phyloP scores from a whole-genome alignment of 2,329 filamentous ascomycete species.

The Aureobasidium sp. region DNA sequence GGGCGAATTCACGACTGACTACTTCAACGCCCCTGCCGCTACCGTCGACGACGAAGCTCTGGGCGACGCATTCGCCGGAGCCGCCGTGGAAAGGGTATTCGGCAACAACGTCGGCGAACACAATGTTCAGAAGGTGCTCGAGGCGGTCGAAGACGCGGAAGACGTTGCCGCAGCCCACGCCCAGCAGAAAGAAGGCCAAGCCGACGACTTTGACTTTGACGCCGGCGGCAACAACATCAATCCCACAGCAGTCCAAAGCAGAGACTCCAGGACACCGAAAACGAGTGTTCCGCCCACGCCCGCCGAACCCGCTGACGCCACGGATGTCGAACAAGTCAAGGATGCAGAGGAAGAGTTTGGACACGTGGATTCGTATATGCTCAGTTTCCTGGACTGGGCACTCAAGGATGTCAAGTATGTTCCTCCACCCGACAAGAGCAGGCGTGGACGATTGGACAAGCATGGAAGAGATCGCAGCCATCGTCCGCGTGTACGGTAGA shows the following conservation, averaged over 20 bases:
- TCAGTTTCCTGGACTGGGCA: conserved; percentile 22
- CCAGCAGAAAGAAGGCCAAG: conserved; percentile 77
- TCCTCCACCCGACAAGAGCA: conserved; percentile 24
- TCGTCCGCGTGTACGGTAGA: conserved; percentile 18
- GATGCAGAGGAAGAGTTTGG: conserved; percentile 41
- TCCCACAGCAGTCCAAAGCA: conserved; percentile 29
- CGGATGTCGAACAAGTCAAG: conserved; percentile 22
- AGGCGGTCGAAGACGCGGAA: conserved; percentile 85
- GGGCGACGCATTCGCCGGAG: conserved; percentile 54
- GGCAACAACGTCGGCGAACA: conserved; percentile 58
- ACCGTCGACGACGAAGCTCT: conserved; percentile 40
- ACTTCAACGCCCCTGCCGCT: conserved; percentile 64
- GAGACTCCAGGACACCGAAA: conserved; percentile 21
- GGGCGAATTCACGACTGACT: conserved; percentile 94
- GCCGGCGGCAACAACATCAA: conserved; percentile 47
- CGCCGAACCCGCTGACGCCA: not conserved
- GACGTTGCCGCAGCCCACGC: conserved; percentile 81
- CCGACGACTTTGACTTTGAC: conserved; percentile 82
- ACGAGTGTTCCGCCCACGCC: conserved; percentile 31
- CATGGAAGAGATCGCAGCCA: conserved; percentile 29
- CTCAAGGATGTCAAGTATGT: conserved; percentile 26
- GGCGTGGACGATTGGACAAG: conserved; percentile 24
- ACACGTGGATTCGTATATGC: conserved; percentile 57
- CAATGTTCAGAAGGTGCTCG: conserved; percentile 62
- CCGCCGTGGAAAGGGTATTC: conserved; percentile 60